phyloP scores from a whole-genome alignment of 2,329 filamentous ascomycete species.

The Ustilaginoidea virens region DNA sequence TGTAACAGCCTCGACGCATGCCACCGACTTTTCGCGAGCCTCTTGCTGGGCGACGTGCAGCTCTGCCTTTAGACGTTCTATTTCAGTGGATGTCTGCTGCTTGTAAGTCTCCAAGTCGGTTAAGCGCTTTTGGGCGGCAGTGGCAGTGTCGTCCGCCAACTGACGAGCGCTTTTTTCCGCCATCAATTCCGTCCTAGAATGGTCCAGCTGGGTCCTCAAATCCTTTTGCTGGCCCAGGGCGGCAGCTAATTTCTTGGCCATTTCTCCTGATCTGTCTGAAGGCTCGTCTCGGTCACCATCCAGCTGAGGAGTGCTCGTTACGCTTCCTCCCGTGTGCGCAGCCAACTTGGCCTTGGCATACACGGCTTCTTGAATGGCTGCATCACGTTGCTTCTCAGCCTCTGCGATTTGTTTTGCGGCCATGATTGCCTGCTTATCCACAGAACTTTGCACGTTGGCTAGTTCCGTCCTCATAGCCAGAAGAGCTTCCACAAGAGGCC shows the following conservation, averaged over 20 bases:
- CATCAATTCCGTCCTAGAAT: conserved; percentile 53
- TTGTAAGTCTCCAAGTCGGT: conserved; percentile 71
- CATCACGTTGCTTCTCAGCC: conserved; percentile 85
- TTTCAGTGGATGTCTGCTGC: conserved; percentile 68
- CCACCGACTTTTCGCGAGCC: conserved; percentile 67
- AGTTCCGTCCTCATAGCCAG: conserved; percentile 83
- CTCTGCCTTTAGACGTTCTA: conserved; percentile 74
- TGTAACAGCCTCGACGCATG: conserved; percentile 60
- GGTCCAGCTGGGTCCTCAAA: conserved; percentile 61
- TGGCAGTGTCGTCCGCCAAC: conserved; percentile 75
- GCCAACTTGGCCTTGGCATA: conserved; percentile 90
- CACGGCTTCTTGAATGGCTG: conserved; percentile 84
- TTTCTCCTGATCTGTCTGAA: conserved; percentile 40
- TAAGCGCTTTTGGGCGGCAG: conserved; percentile 69
- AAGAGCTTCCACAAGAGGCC: conserved; percentile 80
- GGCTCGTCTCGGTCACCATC: conserved; percentile 49
- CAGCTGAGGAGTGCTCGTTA: conserved; percentile 41
- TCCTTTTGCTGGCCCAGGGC: conserved; percentile 68
- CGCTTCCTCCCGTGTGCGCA: conserved; percentile 53
- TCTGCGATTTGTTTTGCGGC: conserved; percentile 86
- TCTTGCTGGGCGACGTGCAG: conserved; percentile 66
- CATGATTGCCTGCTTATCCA: conserved; percentile 73
- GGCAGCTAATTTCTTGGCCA: conserved; percentile 69
- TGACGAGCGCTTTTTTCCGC: conserved; percentile 69
- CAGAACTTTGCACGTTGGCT: conserved; percentile 73